Percentiles rank a stretch among this genome's conserved stretches.
These are phyloP conservation scores for Akanthomyces muscarius DNA, from an alignment of 2,329 filamentous ascomycete genomes.

Conservation along the genomic window DNA sequence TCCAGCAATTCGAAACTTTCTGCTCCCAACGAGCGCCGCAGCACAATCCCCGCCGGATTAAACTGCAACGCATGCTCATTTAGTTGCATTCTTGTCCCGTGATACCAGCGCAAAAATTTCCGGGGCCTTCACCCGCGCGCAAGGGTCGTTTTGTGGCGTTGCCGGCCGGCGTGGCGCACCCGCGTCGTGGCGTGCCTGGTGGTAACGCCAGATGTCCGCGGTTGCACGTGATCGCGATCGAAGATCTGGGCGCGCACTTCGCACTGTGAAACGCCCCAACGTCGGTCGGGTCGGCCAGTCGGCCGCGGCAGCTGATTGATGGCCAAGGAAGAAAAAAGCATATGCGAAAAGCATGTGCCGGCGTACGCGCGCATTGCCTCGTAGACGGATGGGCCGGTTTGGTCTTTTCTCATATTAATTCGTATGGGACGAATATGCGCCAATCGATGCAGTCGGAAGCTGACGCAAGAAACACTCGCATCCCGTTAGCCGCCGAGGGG, in stretches of 20 bases:
- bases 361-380: not conserved
- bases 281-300: not conserved
- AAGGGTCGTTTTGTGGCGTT: not conserved
- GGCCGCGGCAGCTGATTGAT: not conserved
- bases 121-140: not conserved
- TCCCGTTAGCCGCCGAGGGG: constrained; percentile 6
- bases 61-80: not conserved
- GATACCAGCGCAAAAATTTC: not conserved
- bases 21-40: not conserved
- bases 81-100: not conserved
- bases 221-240: not conserved
- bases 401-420: not conserved
- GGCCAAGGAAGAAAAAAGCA: not conserved
- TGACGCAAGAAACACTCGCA: not conserved
- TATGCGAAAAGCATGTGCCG: not conserved
- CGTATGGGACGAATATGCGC: not conserved
- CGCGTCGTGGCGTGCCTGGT: not conserved
- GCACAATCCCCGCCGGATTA: not conserved
- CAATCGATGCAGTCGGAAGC: not conserved
- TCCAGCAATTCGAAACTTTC: not conserved
- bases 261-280: not conserved
- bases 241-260: not conserved
- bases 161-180: not conserved
- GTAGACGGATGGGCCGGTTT: not conserved
- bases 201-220: not conserved